Conservation (phyloP, 2,329 filamentous ascomycete species). For the Cercospora zeae-maydis region DNA sequence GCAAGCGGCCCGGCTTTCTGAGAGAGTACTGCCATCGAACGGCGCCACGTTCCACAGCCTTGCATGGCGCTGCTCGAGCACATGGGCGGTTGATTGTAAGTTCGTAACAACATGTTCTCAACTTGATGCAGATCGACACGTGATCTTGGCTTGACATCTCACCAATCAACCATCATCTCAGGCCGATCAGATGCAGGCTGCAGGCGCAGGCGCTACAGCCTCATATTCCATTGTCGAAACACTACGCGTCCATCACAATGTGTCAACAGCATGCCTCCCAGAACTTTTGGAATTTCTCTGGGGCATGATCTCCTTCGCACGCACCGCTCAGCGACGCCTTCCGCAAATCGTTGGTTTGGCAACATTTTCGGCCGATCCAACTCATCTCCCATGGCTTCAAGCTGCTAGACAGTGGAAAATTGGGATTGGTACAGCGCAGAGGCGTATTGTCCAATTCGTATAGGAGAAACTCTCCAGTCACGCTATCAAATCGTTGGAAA, state of each 20-base stretch:
- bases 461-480: conserved; percentile 5
- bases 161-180: too few relatives aligned
- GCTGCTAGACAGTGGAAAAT: conserved; percentile 1
- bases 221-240: neutral
- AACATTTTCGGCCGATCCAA: neutral
- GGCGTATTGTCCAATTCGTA: conserved; percentile 2
- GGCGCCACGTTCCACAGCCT: too few relatives aligned
- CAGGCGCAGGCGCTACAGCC: too few relatives aligned
- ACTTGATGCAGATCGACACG: neutral
- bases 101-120: too few relatives aligned
- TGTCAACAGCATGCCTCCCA: neutral
- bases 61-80: too few relatives aligned
- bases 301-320: neutral
- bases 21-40: too few relatives aligned
- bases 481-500: conserved; percentile 14
- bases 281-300: neutral
- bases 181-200: too few relatives aligned
- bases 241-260: neutral
- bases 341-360: neutral
- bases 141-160: neutral
- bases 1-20: too few relatives aligned
- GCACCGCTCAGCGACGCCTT: neutral
- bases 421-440: conserved; percentile 4
- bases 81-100: too few relatives aligned
- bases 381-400: neutral